A percentile compares a stretch with the other conserved stretches of the same genome.
phyloP scores from a whole-genome alignment of 2,329 filamentous ascomycete genomes.

The Fusarium gaditjirri region DNA sequence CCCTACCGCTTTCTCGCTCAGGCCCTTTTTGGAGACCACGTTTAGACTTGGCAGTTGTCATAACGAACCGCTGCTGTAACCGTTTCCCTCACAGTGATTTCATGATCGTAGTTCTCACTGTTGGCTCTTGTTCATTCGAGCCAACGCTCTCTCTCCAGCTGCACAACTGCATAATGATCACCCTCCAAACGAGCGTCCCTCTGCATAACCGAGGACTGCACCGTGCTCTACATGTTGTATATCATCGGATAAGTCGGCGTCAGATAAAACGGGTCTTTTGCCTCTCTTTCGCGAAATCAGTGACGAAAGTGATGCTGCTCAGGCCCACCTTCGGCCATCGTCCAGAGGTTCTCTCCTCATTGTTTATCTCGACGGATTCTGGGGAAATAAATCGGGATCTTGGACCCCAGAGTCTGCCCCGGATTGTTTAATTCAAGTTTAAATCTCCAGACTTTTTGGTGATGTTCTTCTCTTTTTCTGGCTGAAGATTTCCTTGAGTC shows the following conservation, averaged over 20 bases:
- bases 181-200: neutral
- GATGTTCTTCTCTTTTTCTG: slow-evolving; percentile 1
- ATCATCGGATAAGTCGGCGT: slow-evolving; percentile 26
- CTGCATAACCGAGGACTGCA: neutral
- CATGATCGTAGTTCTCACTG: slow-evolving; percentile 4
- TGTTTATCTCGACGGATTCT: slow-evolving; percentile 10
- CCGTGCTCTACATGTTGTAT: neutral
- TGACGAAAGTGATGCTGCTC: slow-evolving; percentile 27
- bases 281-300: slow-evolving; percentile 4
- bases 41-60: slow-evolving; percentile 25
- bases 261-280: slow-evolving; percentile 26
- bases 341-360: slow-evolving; percentile 26
- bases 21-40: slow-evolving; percentile 27
- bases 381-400: slow-evolving; percentile 33
- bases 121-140: neutral
- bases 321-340: slow-evolving; percentile 33
- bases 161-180: neutral
- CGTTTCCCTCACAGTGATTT: slow-evolving; percentile 7
- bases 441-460: slow-evolving; percentile 28
- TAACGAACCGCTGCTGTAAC: slow-evolving; percentile 1
- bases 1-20: neutral
- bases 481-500: neutral
- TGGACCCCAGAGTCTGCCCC: slow-evolving; percentile 35
- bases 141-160: neutral
- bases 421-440: slow-evolving; percentile 17